These are phyloP conservation scores for Tricholoma furcatifolium DNA, from an alignment of 768 basidiomycete genomes.

Conservation along the genomic window DNA sequence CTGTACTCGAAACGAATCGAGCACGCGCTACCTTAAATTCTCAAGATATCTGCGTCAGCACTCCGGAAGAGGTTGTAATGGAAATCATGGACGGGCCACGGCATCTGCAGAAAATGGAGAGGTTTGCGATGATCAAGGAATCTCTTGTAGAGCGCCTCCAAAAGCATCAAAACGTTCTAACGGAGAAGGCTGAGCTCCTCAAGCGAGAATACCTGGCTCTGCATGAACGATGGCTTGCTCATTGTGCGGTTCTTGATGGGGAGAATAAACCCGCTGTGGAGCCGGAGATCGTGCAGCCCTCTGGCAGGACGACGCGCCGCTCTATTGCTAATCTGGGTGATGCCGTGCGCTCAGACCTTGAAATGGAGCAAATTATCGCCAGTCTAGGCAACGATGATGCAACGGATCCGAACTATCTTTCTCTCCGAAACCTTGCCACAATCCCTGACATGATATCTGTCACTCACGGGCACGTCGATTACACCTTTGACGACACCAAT, in stretches of 20 bases:
- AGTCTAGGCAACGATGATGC: constrained; percentile 89
- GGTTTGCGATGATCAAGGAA: constrained; percentile 40
- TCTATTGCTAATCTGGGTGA: constrained; percentile 75
- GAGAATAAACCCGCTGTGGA: constrained; percentile 46
- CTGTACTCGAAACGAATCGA: constrained; percentile 61
- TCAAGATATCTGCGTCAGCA: constrained; percentile 27
- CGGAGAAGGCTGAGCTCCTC: constrained; percentile 55
- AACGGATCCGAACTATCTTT: constrained; percentile 89
- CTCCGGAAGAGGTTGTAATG: constrained; percentile 44
- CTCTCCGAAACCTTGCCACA: constrained; percentile 76
- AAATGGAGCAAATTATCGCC: constrained; percentile 98
- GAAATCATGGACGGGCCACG: constrained; percentile 42
- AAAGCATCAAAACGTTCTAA: constrained; percentile 46
- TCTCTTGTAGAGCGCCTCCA: constrained; percentile 55
- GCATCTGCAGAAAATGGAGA: constrained; percentile 31
- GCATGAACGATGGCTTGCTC: constrained; percentile 71
- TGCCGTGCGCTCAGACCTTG: constrained; percentile 90
- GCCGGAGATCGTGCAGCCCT: constrained; percentile 34
- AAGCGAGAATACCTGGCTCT: constrained; percentile 65
- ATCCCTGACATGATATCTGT: constrained; percentile 92
- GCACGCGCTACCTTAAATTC: constrained; percentile 35
- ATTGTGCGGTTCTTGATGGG: constrained; percentile 70
- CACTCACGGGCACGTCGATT: constrained; percentile 55
- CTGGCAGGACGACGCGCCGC: constrained; percentile 69
- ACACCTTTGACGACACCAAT: constrained; percentile 82